Evolutionary conservation across 306 rosid species (phyloP).

Genomic region (Arachis stenosperma): DNA sequence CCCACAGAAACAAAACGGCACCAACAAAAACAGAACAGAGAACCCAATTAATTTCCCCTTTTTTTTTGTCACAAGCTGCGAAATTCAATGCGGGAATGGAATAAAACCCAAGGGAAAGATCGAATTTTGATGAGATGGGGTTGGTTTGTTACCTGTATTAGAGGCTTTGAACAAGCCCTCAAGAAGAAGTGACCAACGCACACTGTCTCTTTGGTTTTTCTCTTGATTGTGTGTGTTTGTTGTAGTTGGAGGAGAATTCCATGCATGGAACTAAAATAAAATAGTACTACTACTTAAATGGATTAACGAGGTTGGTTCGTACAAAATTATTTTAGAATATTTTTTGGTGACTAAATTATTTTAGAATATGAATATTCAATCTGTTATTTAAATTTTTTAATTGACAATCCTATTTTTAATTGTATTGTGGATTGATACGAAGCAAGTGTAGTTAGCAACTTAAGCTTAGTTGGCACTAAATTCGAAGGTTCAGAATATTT

Average conservation of each 20-base stretch:
- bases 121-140: constrained; percentile 46
- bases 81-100: constrained; percentile 33
- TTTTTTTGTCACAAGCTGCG: constrained; percentile 41
- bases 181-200: constrained; percentile 54
- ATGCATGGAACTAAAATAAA: constrained; percentile 67
- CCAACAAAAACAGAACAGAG: not conserved
- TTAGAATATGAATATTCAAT: too few species aligned
- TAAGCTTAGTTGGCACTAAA: too few species aligned
- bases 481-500: too few species aligned
- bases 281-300: too few species aligned
- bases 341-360: too few species aligned
- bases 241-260: constrained; percentile 87
- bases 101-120: constrained; percentile 16
- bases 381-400: too few species aligned
- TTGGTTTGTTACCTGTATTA: constrained; percentile 25
- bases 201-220: constrained; percentile 25
- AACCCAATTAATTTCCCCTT: constrained; percentile 36
- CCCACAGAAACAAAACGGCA: constrained; percentile 48
- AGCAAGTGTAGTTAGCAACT: too few species aligned
- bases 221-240: constrained; percentile 45
- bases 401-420: too few species aligned
- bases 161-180: constrained; percentile 49
- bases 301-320: too few species aligned
- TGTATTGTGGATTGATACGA: too few species aligned
- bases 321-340: too few species aligned